Evolutionary conservation across 768 basidiomycete species (phyloP).

Genomic region (Leccinum incarnatum): DNA sequence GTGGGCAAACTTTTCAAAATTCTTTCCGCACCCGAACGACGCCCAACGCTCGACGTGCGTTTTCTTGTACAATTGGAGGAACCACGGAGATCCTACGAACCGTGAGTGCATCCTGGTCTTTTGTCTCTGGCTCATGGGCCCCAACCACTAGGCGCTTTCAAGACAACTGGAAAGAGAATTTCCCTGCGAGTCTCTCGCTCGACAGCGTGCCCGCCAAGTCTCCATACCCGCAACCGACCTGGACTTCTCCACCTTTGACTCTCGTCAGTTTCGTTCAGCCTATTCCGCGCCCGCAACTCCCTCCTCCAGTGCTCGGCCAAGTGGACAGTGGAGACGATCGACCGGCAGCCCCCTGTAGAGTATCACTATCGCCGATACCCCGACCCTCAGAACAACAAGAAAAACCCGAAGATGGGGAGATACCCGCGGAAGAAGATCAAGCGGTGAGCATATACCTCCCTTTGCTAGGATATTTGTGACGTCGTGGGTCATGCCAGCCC

Average conservation of each 20-base stretch:
- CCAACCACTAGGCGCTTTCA: conserved; percentile 1
- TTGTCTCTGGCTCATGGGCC: neutral
- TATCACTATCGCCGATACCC: neutral
- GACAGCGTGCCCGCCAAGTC: conserved; percentile 17
- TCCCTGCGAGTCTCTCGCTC: conserved; percentile 8
- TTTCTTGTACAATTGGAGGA: conserved; percentile 31
- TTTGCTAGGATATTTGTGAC: neutral
- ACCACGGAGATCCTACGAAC: conserved; percentile 30
- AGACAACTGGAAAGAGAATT: conserved; percentile 29
- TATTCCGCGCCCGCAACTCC: conserved; percentile 18
- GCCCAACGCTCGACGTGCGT: conserved; percentile 15
- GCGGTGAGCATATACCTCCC: conserved; percentile 2
- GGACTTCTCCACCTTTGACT: conserved; percentile 18
- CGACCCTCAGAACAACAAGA: neutral
- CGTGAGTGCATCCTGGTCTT: conserved; percentile 19
- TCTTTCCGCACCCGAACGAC: conserved; percentile 5
- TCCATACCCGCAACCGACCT: conserved; percentile 28
- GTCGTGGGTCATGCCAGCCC: neutral
- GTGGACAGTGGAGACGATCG: neutral
- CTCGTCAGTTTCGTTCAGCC: conserved; percentile 22
- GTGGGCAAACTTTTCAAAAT: conserved; percentile 15
- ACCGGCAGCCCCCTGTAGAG: neutral
- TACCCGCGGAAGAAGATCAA: neutral
- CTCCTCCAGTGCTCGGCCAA: neutral
- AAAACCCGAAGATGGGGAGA: neutral